Conservation (phyloP, 192 early-diverging fungal genomes). For the Podila epigama region DNA sequence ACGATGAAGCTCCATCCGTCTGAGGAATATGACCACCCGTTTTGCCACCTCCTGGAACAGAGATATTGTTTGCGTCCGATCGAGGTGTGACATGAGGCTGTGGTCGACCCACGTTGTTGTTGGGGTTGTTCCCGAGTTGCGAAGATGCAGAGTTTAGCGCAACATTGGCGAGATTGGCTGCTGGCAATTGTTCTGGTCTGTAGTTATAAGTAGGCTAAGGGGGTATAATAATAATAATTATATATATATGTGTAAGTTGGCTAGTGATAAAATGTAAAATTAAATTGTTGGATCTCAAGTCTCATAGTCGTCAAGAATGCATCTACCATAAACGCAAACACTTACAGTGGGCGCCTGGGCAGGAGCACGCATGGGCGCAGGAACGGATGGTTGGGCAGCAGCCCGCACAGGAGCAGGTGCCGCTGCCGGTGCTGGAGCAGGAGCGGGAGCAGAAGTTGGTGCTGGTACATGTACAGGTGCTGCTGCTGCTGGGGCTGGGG, state of each 20-base stretch:
- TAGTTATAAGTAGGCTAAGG: slow-evolving; percentile 24
- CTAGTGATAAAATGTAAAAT: too few species aligned
- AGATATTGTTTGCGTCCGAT: slow-evolving; percentile 12
- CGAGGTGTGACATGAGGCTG: slow-evolving; percentile 34
- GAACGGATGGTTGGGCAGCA: slow-evolving; percentile 1
- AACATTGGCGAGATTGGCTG: slow-evolving; percentile 50
- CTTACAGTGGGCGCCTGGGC: neutral
- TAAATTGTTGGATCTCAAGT: neutral
- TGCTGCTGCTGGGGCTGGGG: neutral
- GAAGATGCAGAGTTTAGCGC: slow-evolving; percentile 15
- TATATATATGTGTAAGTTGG: too few species aligned
- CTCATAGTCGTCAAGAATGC: neutral
- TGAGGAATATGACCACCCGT: slow-evolving; percentile 83
- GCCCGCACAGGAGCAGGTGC: neutral
- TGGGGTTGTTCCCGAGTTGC: slow-evolving; percentile 13
- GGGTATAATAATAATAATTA: too few species aligned
- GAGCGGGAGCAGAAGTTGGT: neutral
- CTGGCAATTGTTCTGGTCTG: slow-evolving; percentile 25
- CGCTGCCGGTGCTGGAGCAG: neutral
- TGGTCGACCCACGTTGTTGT: slow-evolving; percentile 42
- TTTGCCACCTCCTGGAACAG: slow-evolving; percentile 55
- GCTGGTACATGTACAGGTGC: too few species aligned
- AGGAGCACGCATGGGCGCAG: neutral
- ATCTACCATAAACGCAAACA: neutral
- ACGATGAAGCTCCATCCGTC: slow-evolving; percentile 63